Evolutionary conservation across 2,329 filamentous ascomycete species (phyloP).

Genomic region (Penicillium sp.): DNA sequence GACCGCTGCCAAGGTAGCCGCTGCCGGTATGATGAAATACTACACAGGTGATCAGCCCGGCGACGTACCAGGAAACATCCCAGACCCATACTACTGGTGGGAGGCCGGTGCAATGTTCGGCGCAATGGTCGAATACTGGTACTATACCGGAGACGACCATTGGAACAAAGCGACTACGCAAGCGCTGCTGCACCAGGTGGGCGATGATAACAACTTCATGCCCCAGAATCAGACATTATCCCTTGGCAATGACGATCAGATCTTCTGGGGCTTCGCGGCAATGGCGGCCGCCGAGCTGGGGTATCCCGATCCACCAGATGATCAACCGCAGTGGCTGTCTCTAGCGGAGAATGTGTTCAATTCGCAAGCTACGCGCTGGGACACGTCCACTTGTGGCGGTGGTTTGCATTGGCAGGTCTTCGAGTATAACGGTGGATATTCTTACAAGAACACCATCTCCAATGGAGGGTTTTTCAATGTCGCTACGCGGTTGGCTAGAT

Average conservation of each 20-base stretch:
- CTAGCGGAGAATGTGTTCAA: constrained; percentile 77
- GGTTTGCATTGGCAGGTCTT: constrained; percentile 54
- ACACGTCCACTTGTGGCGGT: constrained; percentile 64
- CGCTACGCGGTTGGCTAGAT: constrained; percentile 14
- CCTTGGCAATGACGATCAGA: constrained; percentile 1
- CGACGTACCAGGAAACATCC: constrained; percentile 49
- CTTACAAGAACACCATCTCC: constrained; percentile 13
- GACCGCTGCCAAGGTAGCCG: constrained; percentile 42
- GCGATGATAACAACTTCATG: constrained; percentile 73
- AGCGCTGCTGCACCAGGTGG: constrained; percentile 53
- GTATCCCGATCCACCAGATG: constrained; percentile 66
- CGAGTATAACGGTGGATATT: constrained; percentile 15
- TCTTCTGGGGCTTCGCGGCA: constrained; percentile 72
- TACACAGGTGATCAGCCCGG: constrained; percentile 48
- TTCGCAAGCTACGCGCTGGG: constrained; percentile 70
- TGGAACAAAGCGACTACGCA: constrained; percentile 38
- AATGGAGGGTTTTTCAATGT: constrained; percentile 21
- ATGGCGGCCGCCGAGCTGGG: constrained; percentile 75
- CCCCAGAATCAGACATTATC: constrained; percentile 47
- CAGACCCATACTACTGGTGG: constrained; percentile 44
- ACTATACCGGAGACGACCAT: constrained; percentile 31
- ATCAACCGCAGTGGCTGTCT: constrained; percentile 70
- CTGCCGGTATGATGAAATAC: constrained; percentile 48
- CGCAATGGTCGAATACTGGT: constrained; percentile 34
- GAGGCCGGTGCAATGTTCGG: constrained; percentile 36